phyloP scores from a whole-genome alignment of 148 eudicot genomes.

The Vaccinium corymbosum region DNA sequence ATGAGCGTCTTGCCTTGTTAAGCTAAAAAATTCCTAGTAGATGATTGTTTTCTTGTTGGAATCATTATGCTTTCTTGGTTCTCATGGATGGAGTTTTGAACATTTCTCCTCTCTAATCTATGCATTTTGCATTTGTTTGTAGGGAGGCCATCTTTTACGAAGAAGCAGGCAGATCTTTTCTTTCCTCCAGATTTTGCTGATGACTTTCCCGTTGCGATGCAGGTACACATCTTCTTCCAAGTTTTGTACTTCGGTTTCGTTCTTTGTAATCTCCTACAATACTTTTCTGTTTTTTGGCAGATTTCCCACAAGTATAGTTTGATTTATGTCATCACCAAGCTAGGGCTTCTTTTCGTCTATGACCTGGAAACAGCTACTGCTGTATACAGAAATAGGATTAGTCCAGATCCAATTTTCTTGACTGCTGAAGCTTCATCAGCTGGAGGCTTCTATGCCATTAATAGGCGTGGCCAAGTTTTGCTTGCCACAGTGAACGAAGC shows the following conservation, averaged over 20 bases:
- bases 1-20: background rate
- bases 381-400: slow-evolving; percentile 88
- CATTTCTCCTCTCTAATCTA: background rate
- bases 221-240: slow-evolving; percentile 43
- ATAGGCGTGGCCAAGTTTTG: slow-evolving; percentile 88
- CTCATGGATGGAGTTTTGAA: slow-evolving; percentile 12
- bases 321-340: slow-evolving; percentile 90
- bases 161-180: slow-evolving; percentile 97
- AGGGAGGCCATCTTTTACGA: slow-evolving; percentile 83
- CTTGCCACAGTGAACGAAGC: slow-evolving; percentile 95
- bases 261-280: background rate
- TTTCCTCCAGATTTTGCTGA: slow-evolving; percentile 98
- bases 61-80: slow-evolving; percentile 6
- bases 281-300: slow-evolving; percentile 39
- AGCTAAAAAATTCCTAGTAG: background rate
- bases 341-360: slow-evolving; percentile 93
- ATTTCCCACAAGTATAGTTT: slow-evolving; percentile 83
- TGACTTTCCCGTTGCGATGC: slow-evolving; percentile 97
- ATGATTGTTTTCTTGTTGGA: background rate
- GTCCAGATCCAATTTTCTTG: slow-evolving; percentile 97
- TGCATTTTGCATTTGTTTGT: slow-evolving; percentile 19
- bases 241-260: background rate
- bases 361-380: slow-evolving; percentile 96
- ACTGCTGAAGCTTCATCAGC: slow-evolving; percentile 85
- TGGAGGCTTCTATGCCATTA: slow-evolving; percentile 96